phyloP scores from a whole-genome alignment of 768 basidiomycete genomes.

The Ramaria rubella region DNA sequence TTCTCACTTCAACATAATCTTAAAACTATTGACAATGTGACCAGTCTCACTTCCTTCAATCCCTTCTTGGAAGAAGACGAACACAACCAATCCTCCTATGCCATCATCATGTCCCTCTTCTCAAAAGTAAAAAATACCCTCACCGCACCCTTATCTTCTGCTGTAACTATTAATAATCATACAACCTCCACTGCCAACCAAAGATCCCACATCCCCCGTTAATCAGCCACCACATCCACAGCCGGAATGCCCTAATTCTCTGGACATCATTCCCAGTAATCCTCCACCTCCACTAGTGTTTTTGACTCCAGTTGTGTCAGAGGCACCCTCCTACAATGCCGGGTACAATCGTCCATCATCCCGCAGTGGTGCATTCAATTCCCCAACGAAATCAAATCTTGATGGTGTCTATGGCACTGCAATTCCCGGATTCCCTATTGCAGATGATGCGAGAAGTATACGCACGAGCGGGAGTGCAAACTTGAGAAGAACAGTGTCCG shows the following conservation, averaged over 20 bases:
- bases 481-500: slow-evolving; percentile 69
- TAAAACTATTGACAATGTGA: slow-evolving; percentile 43
- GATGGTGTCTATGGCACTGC: slow-evolving; percentile 55
- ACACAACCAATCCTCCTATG: slow-evolving; percentile 80
- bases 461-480: slow-evolving; percentile 55
- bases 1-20: slow-evolving; percentile 8
- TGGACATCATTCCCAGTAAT: slow-evolving; percentile 44
- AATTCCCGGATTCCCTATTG: slow-evolving; percentile 90
- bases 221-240: slow-evolving; percentile 41
- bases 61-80: slow-evolving; percentile 93
- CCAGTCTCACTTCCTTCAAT: slow-evolving; percentile 79
- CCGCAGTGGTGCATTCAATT: slow-evolving; percentile 41
- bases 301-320: slow-evolving; percentile 77
- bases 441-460: slow-evolving; percentile 84
- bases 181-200: slow-evolving; percentile 24
- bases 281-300: slow-evolving; percentile 81
- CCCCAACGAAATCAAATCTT: slow-evolving; percentile 51
- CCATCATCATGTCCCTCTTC: slow-evolving; percentile 72
- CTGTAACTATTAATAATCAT: slow-evolving; percentile 33
- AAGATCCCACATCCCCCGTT: slow-evolving; percentile 24
- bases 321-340: slow-evolving; percentile 59
- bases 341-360: slow-evolving; percentile 59
- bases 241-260: slow-evolving; percentile 53
- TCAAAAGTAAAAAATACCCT: slow-evolving; percentile 78
- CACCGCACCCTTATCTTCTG: slow-evolving; percentile 55